A percentile compares a stretch with the other conserved stretches of the same genome.
phyloP scores from a whole-genome alignment of 345 rosid species.

The Passiflora organensis region DNA sequence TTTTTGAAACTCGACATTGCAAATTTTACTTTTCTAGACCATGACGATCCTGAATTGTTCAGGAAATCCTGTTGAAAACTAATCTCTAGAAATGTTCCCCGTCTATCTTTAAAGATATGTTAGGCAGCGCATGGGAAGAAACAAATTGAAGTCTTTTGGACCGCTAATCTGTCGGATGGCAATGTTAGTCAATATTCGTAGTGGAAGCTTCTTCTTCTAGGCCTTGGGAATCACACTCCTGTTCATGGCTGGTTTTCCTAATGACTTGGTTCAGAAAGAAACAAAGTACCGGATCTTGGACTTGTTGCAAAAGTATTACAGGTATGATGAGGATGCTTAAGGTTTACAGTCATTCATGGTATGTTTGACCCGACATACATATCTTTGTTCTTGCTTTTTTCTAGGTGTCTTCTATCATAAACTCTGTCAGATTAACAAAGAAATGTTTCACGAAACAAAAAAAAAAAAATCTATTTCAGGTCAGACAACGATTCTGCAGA shows the following conservation, averaged over 20 bases:
- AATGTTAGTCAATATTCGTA: conserved; percentile 38
- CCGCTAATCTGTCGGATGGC: conserved; percentile 49
- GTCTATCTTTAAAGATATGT: conserved; percentile 41
- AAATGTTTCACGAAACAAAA: too few species aligned
- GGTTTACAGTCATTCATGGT: background rate
- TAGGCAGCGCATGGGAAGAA: conserved; percentile 62
- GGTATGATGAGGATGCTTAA: conserved; percentile 20
- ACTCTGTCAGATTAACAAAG: too few species aligned
- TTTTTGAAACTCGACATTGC: too few species aligned
- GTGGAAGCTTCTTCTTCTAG: conserved; percentile 66
- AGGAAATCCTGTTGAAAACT: too few species aligned
- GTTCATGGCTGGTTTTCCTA: conserved; percentile 61
- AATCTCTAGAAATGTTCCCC: too few species aligned
- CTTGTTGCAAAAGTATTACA: conserved; percentile 52
- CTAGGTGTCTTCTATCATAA: too few species aligned
- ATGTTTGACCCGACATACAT: background rate
- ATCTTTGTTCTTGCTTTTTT: too few species aligned
- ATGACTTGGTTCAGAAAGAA: conserved; percentile 43
- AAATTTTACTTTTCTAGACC: too few species aligned
- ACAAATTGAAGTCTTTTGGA: conserved; percentile 58
- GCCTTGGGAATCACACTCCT: conserved; percentile 52
- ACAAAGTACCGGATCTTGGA: conserved; percentile 44
- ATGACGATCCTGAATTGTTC: too few species aligned
- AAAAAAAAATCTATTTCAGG: conserved; percentile 42
- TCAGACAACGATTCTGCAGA: conserved; percentile 45